Evolutionary conservation across 2,329 filamentous ascomycete species (phyloP).

Genomic region (Whalleya microplaca): DNA sequence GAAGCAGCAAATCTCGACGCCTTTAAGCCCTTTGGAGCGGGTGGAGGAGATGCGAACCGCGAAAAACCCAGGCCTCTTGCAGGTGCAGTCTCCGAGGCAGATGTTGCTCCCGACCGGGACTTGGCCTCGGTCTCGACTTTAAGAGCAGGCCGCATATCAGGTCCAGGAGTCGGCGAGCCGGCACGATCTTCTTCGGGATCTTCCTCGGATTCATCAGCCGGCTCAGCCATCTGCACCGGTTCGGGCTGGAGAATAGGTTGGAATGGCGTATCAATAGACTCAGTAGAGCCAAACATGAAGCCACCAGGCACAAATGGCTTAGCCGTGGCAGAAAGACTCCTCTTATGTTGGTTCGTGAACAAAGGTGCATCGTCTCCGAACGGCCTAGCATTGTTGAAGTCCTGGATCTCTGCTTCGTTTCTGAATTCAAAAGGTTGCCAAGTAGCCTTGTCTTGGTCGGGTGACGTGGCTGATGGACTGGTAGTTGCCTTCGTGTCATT

Average conservation of each 20-base stretch:
- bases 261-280: conserved; percentile 34
- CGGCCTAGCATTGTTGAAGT: conserved; percentile 56
- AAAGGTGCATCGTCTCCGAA: conserved; percentile 47
- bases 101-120: conserved; percentile 10
- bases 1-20: conserved; percentile 52
- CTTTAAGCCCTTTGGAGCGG: conserved; percentile 45
- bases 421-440: conserved; percentile 67
- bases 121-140: conserved; percentile 21
- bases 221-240: conserved; percentile 28
- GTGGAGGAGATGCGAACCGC: conserved; percentile 40
- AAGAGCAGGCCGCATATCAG: conserved; percentile 27
- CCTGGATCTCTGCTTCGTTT: conserved; percentile 49
- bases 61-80: conserved; percentile 36
- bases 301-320: conserved; percentile 64
- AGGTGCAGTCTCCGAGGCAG: conserved; percentile 27
- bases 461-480: conserved; percentile 57
- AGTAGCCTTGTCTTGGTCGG: conserved; percentile 52
- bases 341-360: conserved; percentile 52
- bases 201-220: conserved; percentile 32
- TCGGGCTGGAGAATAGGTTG: conserved; percentile 33
- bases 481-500: conserved; percentile 50
- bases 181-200: conserved; percentile 37
- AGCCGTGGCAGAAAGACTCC: conserved; percentile 71
- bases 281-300: conserved; percentile 39
- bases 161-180: conserved; percentile 40